phyloP scores from a whole-genome alignment of 164 flowering plant genomes.

The Vitis rupestris region DNA sequence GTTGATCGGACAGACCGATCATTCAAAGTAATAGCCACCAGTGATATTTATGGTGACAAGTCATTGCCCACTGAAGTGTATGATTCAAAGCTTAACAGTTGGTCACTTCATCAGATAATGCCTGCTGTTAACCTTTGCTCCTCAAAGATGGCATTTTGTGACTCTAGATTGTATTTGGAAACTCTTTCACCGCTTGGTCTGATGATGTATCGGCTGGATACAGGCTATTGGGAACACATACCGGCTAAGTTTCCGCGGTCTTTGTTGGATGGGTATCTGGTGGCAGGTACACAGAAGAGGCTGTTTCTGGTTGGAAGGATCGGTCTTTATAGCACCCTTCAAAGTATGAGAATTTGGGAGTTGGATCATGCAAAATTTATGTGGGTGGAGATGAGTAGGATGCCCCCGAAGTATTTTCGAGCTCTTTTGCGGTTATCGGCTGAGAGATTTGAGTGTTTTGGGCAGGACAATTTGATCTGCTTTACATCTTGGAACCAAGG shows the following conservation, averaged over 20 bases:
- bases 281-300: slow-evolving; percentile 86
- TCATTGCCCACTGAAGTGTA: slow-evolving; percentile 89
- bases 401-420: slow-evolving; percentile 88
- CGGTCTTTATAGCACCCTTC: slow-evolving; percentile 82
- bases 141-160: slow-evolving; percentile 93
- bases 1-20: slow-evolving; percentile 69
- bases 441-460: slow-evolving; percentile 96
- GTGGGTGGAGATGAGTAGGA: slow-evolving; percentile 91
- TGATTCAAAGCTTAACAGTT: slow-evolving; percentile 69
- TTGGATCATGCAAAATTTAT: slow-evolving; percentile 74
- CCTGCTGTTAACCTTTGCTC: slow-evolving; percentile 94
- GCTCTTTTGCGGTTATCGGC: slow-evolving; percentile 86
- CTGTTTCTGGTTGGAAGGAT: slow-evolving; percentile 89
- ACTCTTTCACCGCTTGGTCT: slow-evolving; percentile 92
- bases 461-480: slow-evolving; percentile 74
- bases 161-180: slow-evolving; percentile 80
- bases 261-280: slow-evolving; percentile 85
- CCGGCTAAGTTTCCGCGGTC: slow-evolving; percentile 91
- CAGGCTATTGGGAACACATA: slow-evolving; percentile 86
- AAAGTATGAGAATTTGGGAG: slow-evolving; percentile 96
- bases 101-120: slow-evolving; percentile 87
- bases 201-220: slow-evolving; percentile 79
- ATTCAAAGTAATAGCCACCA: slow-evolving; percentile 81
- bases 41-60: slow-evolving; percentile 85
- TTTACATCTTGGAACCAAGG: slow-evolving; percentile 99